These are phyloP conservation scores for Tetracentron sinense DNA, from an alignment of 164 flowering plant species.

Conservation along the genomic window DNA sequence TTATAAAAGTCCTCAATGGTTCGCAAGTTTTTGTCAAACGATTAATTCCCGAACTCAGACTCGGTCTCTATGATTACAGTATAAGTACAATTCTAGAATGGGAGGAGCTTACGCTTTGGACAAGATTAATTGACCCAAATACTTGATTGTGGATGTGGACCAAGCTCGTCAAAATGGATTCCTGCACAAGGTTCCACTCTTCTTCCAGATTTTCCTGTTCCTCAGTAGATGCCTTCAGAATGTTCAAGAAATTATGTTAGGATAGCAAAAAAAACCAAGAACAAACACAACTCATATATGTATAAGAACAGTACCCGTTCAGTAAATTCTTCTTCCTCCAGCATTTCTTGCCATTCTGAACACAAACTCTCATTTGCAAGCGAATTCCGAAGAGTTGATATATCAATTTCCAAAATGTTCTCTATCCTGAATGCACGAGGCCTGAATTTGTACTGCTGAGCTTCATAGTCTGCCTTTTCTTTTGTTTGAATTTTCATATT, in stretches of 20 bases:
- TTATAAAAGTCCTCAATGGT: too few relatives aligned
- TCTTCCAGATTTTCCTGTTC: conserved; percentile 41
- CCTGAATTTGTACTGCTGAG: conserved; percentile 62
- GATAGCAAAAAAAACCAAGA: neutral
- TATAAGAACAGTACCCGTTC: conserved; percentile 31
- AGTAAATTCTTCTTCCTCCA: conserved; percentile 36
- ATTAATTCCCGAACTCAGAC: too few relatives aligned
- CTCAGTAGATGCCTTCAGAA: conserved; percentile 33
- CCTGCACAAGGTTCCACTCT: conserved; percentile 56
- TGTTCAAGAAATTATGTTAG: conserved; percentile 5
- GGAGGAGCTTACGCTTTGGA: conserved; percentile 45
- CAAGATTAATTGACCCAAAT: conserved; percentile 67
- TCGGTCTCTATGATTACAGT: too few relatives aligned
- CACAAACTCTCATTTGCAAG: conserved; percentile 39
- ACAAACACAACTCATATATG: neutral
- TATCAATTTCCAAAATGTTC: conserved; percentile 56
- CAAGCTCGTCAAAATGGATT: conserved; percentile 38
- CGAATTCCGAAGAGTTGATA: conserved; percentile 34
- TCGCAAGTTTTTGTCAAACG: too few relatives aligned
- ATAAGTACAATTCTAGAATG: too few relatives aligned
- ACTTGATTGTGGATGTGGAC: conserved; percentile 54
- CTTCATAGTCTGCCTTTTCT: conserved; percentile 36
- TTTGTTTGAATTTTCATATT: conserved; percentile 52
- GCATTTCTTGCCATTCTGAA: conserved; percentile 69
- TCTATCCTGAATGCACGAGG: conserved; percentile 64